Base-by-base conservation (phyloP, 805 yeast genomes). In the Schwanniomyces sp. region DNA sequence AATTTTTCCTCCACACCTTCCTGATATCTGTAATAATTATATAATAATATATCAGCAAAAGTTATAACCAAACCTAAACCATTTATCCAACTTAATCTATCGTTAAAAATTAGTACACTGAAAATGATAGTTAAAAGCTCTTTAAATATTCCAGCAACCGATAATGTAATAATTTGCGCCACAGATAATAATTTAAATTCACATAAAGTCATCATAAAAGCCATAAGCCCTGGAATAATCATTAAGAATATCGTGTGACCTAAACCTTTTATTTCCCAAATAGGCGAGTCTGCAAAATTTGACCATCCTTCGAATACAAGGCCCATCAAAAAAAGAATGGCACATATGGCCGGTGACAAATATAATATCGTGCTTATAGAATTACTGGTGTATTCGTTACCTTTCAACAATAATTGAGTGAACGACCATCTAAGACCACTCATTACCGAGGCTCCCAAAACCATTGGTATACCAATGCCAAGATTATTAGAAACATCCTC, bases 381-480 rank as follows among this genome's bases (percentile, higher is more conserved):
- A 60, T 91, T 85, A 34, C 79, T 78, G 4, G 84, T 80, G 45
- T 81, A 69, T 25, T 72, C 74, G 53, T 82, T 83, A 39, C 72
- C 76, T 54, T 79, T 85, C 43, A 94, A 70, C 30, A 92, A 75
- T 18, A 94, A 64, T 61, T 94, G 98, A 1, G 98, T 91, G 51
- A 91, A 80, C 1, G 96, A 92, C 99, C 99, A 94, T 52, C 99
- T 79, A 44, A 94, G 70, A 0, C 99, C 99, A 12, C 94, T 85
- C 69, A 90, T 78, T 62, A 86, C 78, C 2, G 96, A 82, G 4
- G 96, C 91, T 1, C 79, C 69, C 26, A 94, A 68, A 1, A 92
- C 97, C 25, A 91, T 69, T 1, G 82, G 45, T 18, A 90, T 82
- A 1, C 99, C 98, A 1, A 85, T 10, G 32, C 52, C 59, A 12